phyloP scores from a whole-genome alignment of 1,284 basidiomycete species.

The Rhodofomes roseus region DNA sequence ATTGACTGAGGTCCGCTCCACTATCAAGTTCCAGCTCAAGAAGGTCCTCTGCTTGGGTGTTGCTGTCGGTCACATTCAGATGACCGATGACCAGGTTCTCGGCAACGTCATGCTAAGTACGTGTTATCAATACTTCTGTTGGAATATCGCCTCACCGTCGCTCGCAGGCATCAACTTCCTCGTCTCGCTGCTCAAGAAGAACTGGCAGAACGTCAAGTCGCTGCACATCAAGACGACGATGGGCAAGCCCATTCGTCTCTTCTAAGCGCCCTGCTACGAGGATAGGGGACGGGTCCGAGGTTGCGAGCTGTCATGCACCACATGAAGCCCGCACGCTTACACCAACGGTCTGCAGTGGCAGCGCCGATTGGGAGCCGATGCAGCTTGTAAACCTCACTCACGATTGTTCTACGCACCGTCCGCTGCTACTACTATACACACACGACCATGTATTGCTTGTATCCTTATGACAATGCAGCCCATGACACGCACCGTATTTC shows the following conservation, averaged over 20 bases:
- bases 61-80: conserved; percentile 96
- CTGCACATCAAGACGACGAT: conserved; percentile 99
- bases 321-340: conserved; percentile 89
- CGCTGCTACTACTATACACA: neutral
- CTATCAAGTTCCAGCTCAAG: conserved; percentile 99
- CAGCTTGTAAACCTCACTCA: conserved; percentile 16
- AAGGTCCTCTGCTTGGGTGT: conserved; percentile 99
- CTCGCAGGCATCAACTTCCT: conserved; percentile 95
- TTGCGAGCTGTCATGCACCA: conserved; percentile 64
- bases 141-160: neutral
- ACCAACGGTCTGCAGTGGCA: conserved; percentile 65
- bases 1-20: conserved; percentile 94
- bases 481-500: neutral
- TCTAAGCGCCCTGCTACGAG: conserved; percentile 46
- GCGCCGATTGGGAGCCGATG: conserved; percentile 85
- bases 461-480: conserved; percentile 1
- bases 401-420: neutral
- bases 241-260: conserved; percentile 96
- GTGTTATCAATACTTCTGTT: conserved; percentile 25
- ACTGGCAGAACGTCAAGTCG: conserved; percentile 99
- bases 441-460: neutral
- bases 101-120: conserved; percentile 94
- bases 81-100: conserved; percentile 97
- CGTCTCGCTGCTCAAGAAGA: conserved; percentile 99
- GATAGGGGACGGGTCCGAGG: conserved; percentile 12